These are phyloP conservation scores for Immersiporthe knoxdaviesiana DNA, from an alignment of 2,329 filamentous ascomycete species.

Conservation along the genomic window DNA sequence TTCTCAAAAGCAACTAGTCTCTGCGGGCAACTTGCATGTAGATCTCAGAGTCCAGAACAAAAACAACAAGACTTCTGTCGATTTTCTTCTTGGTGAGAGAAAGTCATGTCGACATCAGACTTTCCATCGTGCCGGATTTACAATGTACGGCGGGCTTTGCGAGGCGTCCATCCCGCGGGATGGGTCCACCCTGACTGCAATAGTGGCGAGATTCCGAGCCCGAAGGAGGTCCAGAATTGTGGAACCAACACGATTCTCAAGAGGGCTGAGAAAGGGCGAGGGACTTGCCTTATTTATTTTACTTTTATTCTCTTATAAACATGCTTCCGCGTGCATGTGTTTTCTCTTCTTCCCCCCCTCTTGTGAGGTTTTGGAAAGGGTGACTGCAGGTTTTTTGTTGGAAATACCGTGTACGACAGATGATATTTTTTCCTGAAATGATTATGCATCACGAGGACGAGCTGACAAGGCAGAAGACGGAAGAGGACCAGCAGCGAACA, in stretches of 20 bases:
- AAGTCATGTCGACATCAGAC: neutral
- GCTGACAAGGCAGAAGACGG: conserved; percentile 26
- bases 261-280: conserved; percentile 12
- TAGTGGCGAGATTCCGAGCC: conserved; percentile 23
- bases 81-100: too few relatives aligned
- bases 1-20: neutral
- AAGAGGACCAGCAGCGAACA: conserved; percentile 8
- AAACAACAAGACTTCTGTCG: too few relatives aligned
- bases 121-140: neutral
- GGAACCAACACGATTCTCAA: conserved; percentile 1
- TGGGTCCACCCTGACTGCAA: conserved; percentile 10
- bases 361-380: neutral
- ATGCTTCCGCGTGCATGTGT: too few relatives aligned
- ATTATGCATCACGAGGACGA: conserved; percentile 23
- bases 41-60: too few relatives aligned
- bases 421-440: neutral
- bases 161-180: conserved; percentile 10
- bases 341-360: neutral
- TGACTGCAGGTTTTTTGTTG: neutral
- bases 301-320: neutral
- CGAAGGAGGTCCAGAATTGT: conserved; percentile 17
- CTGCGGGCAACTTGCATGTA: neutral
- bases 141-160: neutral
- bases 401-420: conserved; percentile 7
- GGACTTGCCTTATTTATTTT: too few relatives aligned